Evolutionary conservation across 441 rosid genomes (phyloP).

Genomic region (Sinapis alba): DNA sequence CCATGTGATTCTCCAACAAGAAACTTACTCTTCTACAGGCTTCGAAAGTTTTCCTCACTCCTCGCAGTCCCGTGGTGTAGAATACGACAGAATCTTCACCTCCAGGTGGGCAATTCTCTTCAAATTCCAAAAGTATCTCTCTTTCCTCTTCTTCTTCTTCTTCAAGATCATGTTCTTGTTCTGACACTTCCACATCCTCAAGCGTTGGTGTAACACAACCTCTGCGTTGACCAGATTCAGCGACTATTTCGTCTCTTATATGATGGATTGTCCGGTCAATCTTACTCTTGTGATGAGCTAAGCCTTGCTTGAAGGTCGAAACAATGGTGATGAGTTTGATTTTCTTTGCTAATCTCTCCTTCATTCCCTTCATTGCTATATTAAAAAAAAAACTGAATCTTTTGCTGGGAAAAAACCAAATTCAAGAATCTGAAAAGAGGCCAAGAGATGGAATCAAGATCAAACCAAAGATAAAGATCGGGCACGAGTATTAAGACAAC

Average conservation of each 20-base stretch:
- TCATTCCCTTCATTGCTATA: slow-evolving; percentile 63
- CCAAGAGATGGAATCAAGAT: slow-evolving; percentile 15
- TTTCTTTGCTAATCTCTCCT: slow-evolving; percentile 67
- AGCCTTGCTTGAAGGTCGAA: slow-evolving; percentile 50
- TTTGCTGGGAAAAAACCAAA: not conserved
- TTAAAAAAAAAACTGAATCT: slow-evolving; percentile 1
- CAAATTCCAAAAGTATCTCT: slow-evolving; percentile 45
- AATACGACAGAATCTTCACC: slow-evolving; percentile 67
- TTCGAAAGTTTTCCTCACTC: slow-evolving; percentile 81
- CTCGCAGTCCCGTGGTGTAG: slow-evolving; percentile 81
- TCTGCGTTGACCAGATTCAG: slow-evolving; percentile 21
- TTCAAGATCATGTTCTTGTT: slow-evolving; percentile 7
- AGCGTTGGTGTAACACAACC: slow-evolving; percentile 38
- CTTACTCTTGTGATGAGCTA: slow-evolving; percentile 45
- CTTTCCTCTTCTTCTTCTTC: slow-evolving; percentile 23
- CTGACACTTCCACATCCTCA: slow-evolving; percentile 4
- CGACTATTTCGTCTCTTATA: slow-evolving; percentile 40
- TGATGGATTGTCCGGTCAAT: slow-evolving; percentile 41
- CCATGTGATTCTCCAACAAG: slow-evolving; percentile 62
- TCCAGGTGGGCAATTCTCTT: slow-evolving; percentile 70
- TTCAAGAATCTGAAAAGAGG: slow-evolving; percentile 17
- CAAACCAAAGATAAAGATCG: slow-evolving; percentile 29
- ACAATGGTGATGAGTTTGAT: slow-evolving; percentile 59
- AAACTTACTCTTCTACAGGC: slow-evolving; percentile 53
- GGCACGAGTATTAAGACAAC: slow-evolving; percentile 3